A percentile compares a stretch with the other conserved stretches of the same genome.
Evolutionary conservation across 768 basidiomycete species (phyloP).

Genomic region (Lactifluus hygrophoroides): DNA sequence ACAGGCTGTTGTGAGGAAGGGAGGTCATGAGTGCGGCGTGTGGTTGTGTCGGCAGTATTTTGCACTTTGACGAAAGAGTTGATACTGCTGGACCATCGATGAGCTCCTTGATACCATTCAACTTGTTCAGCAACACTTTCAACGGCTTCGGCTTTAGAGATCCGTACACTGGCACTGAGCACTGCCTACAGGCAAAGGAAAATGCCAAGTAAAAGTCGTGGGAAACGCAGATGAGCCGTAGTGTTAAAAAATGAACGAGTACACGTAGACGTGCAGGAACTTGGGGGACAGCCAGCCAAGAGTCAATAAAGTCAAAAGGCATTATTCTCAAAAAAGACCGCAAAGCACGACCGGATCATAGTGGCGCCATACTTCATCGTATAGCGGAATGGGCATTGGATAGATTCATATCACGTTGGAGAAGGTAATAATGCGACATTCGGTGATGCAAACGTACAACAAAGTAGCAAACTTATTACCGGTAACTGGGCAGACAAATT

Average conservation of each 20-base stretch:
- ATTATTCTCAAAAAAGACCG: neutral
- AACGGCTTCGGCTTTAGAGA: too few relatives aligned
- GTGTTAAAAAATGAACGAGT: too few relatives aligned
- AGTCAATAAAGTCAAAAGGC: neutral
- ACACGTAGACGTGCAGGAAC: too few relatives aligned
- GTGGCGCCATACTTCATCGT: neutral
- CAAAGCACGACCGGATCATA: neutral
- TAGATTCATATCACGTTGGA: slow-evolving; percentile 31
- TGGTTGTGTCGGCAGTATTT: neutral
- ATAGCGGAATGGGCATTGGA: slow-evolving; percentile 29
- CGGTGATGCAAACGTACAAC: slow-evolving; percentile 35
- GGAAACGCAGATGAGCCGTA: too few relatives aligned
- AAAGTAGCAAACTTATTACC: slow-evolving; percentile 42
- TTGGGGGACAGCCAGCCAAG: neutral
- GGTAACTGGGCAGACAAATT: slow-evolving; percentile 50
- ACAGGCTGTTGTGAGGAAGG: neutral
- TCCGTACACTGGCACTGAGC: too few relatives aligned
- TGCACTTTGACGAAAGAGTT: neutral
- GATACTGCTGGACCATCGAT: neutral
- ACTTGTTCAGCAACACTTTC: slow-evolving; percentile 4
- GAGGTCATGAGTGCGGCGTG: neutral
- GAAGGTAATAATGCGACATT: slow-evolving; percentile 35
- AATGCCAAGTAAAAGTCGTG: too few relatives aligned
- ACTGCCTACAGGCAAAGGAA: too few relatives aligned
- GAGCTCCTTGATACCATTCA: slow-evolving; percentile 10